Percentiles rank a stretch among this genome's conserved stretches.
Evolutionary conservation across 1,139 yeast genomes (phyloP).

Genomic region (Geotrichum cucujoidarum): DNA sequence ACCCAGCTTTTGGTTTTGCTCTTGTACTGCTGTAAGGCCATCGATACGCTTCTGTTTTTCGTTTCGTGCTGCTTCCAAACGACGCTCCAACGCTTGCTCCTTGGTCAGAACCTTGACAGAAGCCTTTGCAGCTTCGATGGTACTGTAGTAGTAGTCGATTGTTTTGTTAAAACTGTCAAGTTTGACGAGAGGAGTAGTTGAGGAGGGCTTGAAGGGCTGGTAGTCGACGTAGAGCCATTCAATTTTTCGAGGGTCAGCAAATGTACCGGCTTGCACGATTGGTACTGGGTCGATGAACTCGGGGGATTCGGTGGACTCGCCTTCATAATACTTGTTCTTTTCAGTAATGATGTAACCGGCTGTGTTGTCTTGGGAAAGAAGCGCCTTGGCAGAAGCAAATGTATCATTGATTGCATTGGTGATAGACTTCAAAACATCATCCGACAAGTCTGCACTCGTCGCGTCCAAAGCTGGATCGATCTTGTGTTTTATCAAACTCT

Average conservation of each 20-base stretch:
- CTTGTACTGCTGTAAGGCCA: slow-evolving; percentile 60
- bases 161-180: slow-evolving; percentile 68
- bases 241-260: slow-evolving; percentile 36
- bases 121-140: slow-evolving; percentile 75
- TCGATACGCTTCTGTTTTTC: slow-evolving; percentile 72
- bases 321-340: slow-evolving; percentile 49
- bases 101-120: slow-evolving; percentile 70
- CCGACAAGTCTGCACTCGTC: slow-evolving; percentile 24
- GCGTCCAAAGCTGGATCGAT: slow-evolving; percentile 43
- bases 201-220: slow-evolving; percentile 69
- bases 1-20: slow-evolving; percentile 62
- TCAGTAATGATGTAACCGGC: slow-evolving; percentile 66
- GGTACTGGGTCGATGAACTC: slow-evolving; percentile 23
- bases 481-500: slow-evolving; percentile 45
- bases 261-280: slow-evolving; percentile 24
- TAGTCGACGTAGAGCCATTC: slow-evolving; percentile 68
- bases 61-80: slow-evolving; percentile 66
- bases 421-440: slow-evolving; percentile 29
- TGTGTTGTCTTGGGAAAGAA: slow-evolving; percentile 34
- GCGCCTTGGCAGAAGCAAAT: slow-evolving; percentile 37
- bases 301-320: slow-evolving; percentile 31
- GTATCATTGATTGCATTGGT: slow-evolving; percentile 49
- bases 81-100: slow-evolving; percentile 65
- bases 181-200: slow-evolving; percentile 36
- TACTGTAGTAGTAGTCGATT: slow-evolving; percentile 77